These are phyloP conservation scores for Apiospora koreana DNA, from an alignment of 2,329 filamentous ascomycete genomes.

Conservation along the genomic window DNA sequence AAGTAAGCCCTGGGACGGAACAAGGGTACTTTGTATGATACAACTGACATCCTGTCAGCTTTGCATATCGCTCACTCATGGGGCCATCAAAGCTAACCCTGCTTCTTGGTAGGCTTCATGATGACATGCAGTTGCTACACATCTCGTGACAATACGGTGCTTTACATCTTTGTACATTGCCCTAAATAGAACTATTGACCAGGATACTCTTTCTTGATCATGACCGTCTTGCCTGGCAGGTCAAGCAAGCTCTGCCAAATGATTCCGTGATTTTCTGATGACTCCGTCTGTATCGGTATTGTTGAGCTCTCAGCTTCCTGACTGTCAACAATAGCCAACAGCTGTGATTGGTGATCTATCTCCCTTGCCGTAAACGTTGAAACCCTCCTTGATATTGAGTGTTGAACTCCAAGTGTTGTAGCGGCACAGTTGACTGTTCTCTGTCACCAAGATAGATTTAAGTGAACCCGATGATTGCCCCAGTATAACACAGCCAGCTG, in stretches of 20 bases:
- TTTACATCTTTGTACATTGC: not conserved
- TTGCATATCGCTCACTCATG: not conserved
- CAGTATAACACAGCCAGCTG: too few relatives aligned
- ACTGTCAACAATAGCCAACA: not conserved
- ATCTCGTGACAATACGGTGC: not conserved
- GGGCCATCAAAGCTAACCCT: not conserved
- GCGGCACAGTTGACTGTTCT: not conserved
- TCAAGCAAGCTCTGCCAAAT: too few relatives aligned
- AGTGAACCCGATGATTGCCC: too few relatives aligned
- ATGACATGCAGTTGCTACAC: not conserved
- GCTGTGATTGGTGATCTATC: not conserved
- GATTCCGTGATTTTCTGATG: not conserved
- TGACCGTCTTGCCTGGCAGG: too few relatives aligned
- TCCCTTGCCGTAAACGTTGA: not conserved
- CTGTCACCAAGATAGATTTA: not conserved
- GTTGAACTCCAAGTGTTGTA: not conserved
- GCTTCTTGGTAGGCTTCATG: not conserved
- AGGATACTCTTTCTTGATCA: too few relatives aligned
- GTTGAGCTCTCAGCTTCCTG: too few relatives aligned
- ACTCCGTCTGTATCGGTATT: not conserved
- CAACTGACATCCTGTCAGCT: not conserved
- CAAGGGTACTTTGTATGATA: not conserved
- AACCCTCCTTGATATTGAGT: not conserved
- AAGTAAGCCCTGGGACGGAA: not conserved
- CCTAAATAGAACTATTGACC: too few relatives aligned